These are phyloP conservation scores for Parafenestella ontariensis DNA, from an alignment of 2,329 filamentous ascomycete species.

Conservation along the genomic window DNA sequence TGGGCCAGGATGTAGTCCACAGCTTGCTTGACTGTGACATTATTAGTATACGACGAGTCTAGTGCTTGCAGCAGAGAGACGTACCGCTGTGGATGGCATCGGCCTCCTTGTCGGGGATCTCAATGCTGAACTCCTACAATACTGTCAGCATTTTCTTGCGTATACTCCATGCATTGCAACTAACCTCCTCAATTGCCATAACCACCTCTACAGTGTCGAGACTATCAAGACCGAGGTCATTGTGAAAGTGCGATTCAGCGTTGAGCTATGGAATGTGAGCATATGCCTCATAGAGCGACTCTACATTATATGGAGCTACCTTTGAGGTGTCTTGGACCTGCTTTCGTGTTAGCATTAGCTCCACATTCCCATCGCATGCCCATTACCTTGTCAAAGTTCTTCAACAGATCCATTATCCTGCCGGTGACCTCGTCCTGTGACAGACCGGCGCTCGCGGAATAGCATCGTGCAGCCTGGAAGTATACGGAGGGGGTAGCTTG, in stretches of 20 bases:
- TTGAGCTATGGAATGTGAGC: conserved; percentile 70
- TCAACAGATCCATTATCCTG: conserved; percentile 88
- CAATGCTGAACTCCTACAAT: conserved; percentile 79
- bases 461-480: conserved; percentile 78
- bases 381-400: conserved; percentile 95
- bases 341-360: conserved; percentile 34
- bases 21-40: conserved; percentile 80
- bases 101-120: conserved; percentile 97
- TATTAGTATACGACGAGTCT: conserved; percentile 41
- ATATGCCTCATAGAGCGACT: background rate
- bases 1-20: conserved; percentile 93
- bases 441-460: conserved; percentile 82
- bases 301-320: conserved; percentile 49
- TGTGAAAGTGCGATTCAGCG: conserved; percentile 86
- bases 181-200: conserved; percentile 98
- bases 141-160: conserved; percentile 17
- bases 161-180: conserved; percentile 24
- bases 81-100: conserved; percentile 92
- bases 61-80: conserved; percentile 46
- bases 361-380: conserved; percentile 23
- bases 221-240: conserved; percentile 95
- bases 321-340: conserved; percentile 69
- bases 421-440: conserved; percentile 86
- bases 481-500: conserved; percentile 68
- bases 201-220: conserved; percentile 99